Evolutionary conservation across 1,139 yeast genomes (phyloP), one percentile per base, ranked within the genome.

Genomic region (Hanseniaspora sp.): DNA sequence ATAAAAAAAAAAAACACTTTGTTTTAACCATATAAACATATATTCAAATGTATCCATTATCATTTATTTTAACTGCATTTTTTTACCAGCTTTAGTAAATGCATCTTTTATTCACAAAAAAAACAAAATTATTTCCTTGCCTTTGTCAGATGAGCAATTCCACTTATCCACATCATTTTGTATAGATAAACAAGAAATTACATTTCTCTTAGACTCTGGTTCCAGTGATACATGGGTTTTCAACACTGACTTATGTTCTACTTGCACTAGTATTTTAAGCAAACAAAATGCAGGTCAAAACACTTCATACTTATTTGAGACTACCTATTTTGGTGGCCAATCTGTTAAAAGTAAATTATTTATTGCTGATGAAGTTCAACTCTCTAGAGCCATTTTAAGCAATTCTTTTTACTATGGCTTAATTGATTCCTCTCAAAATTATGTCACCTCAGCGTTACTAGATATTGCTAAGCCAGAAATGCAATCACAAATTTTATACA

Each of bases 181-280:
- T 13, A 15, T 47, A 4, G 39, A 47, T 37, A 30, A 47, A 2
- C 23, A 77, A 59, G 64, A 69, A n/a, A 70, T 80, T 40, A 69
- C 69, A 11, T 76, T 78, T 2, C 67, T 80, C 57, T 66, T 83
- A 45, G 88, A 82, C 63, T 80, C 87, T 5, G 87, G 87, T 0
- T 80, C 86, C 2, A 73, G 84, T 7, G 88, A 82, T 64, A 68
- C 82, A 59, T 82, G 87, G 87, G 76, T 81, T 39, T 65, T 67
- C 59, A 63, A 65, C 38, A 56, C 62, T 29, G 57, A 56, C n/a
- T n/a, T 51, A 23, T 51, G 53, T 29, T 11, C 28, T 3, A 37
- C 31, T 28, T 43, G 28, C 28, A 7, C 23, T 7, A 15, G 30
- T 18, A 38, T 37, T 11, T 31, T 34, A 29, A 47, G 13, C 17